phyloP scores from a whole-genome alignment of 116 monocot genomes.

The Cymodocea nodosa region DNA sequence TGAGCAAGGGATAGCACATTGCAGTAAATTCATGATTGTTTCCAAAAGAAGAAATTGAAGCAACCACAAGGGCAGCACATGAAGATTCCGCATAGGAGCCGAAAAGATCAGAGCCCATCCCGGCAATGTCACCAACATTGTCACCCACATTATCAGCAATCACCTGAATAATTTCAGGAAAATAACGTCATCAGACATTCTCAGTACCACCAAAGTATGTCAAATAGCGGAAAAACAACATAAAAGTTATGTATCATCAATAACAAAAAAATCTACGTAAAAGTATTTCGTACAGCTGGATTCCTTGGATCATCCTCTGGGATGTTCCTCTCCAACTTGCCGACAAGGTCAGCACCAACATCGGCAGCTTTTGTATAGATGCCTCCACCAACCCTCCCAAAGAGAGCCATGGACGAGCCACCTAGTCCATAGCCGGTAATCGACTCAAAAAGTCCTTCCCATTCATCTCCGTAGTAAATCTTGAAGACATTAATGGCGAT shows the following conservation, averaged over 20 bases:
- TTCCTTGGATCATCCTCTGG: conserved; percentile 6
- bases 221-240: too few relatives aligned
- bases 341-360: conserved; percentile 17
- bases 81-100: conserved; percentile 94
- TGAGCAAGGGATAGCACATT: conserved; percentile 80
- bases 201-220: too few relatives aligned
- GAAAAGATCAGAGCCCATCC: conserved; percentile 96
- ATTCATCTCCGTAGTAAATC: conserved; percentile 14
- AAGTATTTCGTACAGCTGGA: too few relatives aligned
- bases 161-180: conserved; percentile 29
- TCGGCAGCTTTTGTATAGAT: conserved; percentile 17
- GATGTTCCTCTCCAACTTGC: conserved; percentile 11
- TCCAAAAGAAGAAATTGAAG: conserved; percentile 93
- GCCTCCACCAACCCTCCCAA: conserved; percentile 15
- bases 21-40: conserved; percentile 69
- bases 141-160: conserved; percentile 98
- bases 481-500: conserved; percentile 39
- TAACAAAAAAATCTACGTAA: too few relatives aligned
- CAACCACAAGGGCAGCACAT: conserved; percentile 88
- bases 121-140: conserved; percentile 96
- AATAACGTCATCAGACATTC: too few relatives aligned
- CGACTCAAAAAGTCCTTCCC: conserved; percentile 13
- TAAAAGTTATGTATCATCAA: too few relatives aligned
- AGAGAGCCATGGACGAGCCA: conserved; percentile 15
- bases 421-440: conserved; percentile 15